These are phyloP conservation scores for Phaeomoniella chlamydospora DNA, from an alignment of 2,329 filamentous ascomycete species.

Conservation along the genomic window DNA sequence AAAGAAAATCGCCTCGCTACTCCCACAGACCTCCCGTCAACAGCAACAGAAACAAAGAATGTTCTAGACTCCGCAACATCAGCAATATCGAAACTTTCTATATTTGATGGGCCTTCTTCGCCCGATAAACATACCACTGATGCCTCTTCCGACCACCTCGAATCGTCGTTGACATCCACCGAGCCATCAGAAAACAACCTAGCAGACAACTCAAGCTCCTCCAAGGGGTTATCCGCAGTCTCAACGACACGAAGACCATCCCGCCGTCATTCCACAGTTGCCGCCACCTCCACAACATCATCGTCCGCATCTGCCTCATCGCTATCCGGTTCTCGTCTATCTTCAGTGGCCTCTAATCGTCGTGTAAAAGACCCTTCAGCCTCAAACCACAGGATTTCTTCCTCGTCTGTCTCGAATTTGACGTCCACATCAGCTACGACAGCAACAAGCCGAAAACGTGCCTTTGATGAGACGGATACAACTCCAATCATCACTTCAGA, in stretches of 20 bases:
- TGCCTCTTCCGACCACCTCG: too few relatives aligned
- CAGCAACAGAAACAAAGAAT: slow-evolving; percentile 9
- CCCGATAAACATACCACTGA: too few relatives aligned
- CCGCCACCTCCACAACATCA: not conserved
- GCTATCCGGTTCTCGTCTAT: too few relatives aligned
- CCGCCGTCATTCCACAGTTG: slow-evolving; percentile 2
- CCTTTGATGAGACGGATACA: not conserved
- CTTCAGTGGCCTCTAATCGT: not conserved
- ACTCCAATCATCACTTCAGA: too few relatives aligned
- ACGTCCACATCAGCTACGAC: too few relatives aligned
- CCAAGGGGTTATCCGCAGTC: slow-evolving; percentile 1
- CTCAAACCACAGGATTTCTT: too few relatives aligned
- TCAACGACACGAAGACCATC: not conserved
- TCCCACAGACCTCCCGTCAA: slow-evolving; percentile 3
- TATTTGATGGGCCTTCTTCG: slow-evolving; percentile 9
- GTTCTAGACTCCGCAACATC: slow-evolving; percentile 1
- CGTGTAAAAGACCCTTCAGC: too few relatives aligned
- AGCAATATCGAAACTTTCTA: slow-evolving; percentile 9
- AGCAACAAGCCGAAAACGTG: slow-evolving; percentile 3
- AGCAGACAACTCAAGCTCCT: not conserved
- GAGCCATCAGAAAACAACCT: slow-evolving; percentile 2
- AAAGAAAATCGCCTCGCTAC: not conserved
- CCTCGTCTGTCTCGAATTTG: too few relatives aligned
- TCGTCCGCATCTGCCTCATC: too few relatives aligned
- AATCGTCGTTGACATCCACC: too few relatives aligned